Conservation (phyloP, 768 basidiomycete genomes). For the Multifurca ochricompacta region DNA sequence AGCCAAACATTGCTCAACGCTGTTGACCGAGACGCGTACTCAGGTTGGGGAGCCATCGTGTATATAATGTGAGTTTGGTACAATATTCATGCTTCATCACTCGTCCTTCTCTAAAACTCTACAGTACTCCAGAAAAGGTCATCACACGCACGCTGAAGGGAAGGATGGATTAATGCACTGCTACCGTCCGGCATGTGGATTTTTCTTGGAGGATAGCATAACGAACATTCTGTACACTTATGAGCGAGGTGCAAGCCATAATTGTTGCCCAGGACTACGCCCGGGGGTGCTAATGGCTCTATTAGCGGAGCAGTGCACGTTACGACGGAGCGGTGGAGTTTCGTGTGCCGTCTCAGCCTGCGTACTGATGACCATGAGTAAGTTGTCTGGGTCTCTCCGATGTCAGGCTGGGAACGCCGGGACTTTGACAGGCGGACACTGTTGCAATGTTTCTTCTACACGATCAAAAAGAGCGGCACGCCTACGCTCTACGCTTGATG, state of each 20-base stretch:
- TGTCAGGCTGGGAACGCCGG: neutral
- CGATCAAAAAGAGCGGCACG: constrained; percentile 1
- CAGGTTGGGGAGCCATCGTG: constrained; percentile 94
- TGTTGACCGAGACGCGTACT: constrained; percentile 92
- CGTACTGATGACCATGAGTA: neutral
- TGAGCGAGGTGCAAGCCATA: neutral
- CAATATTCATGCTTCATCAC: neutral
- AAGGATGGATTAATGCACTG: constrained; percentile 71
- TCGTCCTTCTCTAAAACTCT: constrained; percentile 15
- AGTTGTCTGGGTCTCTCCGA: neutral
- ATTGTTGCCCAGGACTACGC: neutral
- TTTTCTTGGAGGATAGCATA: neutral
- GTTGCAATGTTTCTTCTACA: constrained; percentile 1
- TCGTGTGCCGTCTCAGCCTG: too few relatives aligned
- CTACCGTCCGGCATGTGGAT: neutral
- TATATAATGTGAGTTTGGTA: constrained; percentile 76
- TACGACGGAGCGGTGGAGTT: neutral
- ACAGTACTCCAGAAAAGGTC: constrained; percentile 63
- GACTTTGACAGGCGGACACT: neutral
- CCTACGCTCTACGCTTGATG: neutral
- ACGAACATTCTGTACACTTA: constrained; percentile 1
- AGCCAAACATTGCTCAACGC: constrained; percentile 93
- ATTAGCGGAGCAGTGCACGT: neutral
- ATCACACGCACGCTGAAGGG: constrained; percentile 83
- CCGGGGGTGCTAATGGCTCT: neutral